Conservation (phyloP, 2,329 filamentous ascomycete genomes). For the Colletotrichum graminicola region DNA sequence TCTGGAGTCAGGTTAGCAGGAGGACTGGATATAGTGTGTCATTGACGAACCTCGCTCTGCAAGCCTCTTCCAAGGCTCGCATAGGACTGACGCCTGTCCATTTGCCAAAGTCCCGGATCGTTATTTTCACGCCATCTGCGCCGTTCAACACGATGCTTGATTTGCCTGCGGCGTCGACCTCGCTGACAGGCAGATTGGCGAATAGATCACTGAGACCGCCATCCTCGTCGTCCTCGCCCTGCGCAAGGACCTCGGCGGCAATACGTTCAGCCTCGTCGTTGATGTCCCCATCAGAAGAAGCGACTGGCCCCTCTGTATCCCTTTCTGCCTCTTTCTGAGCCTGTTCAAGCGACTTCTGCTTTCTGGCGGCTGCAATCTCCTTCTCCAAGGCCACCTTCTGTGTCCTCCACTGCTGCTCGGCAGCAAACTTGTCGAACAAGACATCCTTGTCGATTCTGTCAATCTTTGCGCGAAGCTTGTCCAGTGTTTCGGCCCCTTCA, state of each 20-base stretch:
- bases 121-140: conserved; percentile 66
- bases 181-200: conserved; percentile 69
- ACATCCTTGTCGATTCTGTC: conserved; percentile 82
- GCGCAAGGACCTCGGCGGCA: conserved; percentile 69
- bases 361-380: conserved; percentile 66
- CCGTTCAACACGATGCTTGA: conserved; percentile 67
- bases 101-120: conserved; percentile 86
- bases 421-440: conserved; percentile 76
- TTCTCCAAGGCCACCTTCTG: conserved; percentile 71
- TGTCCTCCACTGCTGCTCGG: conserved; percentile 74
- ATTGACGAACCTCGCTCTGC: conserved; percentile 75
- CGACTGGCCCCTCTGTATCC: conserved; percentile 41
- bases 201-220: conserved; percentile 69
- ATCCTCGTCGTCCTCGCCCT: conserved; percentile 68
- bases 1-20: conserved; percentile 56
- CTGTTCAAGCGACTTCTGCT: conserved; percentile 52
- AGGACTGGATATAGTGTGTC: background rate
- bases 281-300: conserved; percentile 60
- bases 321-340: conserved; percentile 43
- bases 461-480: conserved; percentile 79
- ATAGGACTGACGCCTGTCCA: conserved; percentile 81
- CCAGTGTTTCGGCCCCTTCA: conserved; percentile 66
- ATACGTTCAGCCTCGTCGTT: conserved; percentile 69
- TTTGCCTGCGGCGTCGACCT: conserved; percentile 71
- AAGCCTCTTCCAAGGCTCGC: conserved; percentile 86